phyloP scores from a whole-genome alignment of 257 asterid species.

The Rauvolfia tetraphylla region DNA sequence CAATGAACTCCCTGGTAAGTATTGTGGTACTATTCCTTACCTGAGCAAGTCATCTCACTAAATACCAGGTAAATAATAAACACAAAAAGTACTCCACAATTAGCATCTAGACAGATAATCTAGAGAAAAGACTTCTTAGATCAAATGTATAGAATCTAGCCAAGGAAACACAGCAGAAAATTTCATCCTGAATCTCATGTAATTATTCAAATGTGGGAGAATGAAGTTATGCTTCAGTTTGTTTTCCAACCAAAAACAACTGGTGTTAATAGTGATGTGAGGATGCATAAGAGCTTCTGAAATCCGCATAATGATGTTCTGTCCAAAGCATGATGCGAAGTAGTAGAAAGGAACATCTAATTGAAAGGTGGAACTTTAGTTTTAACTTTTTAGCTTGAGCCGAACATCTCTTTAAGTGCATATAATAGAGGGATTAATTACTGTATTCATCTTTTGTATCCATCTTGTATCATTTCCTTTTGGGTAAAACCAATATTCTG shows the following conservation, averaged over 20 bases:
- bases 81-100: slow-evolving; percentile 23
- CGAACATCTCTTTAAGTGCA: not conserved
- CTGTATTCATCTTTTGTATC: not conserved
- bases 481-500: not conserved
- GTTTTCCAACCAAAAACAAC: not conserved
- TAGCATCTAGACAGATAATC: slow-evolving; percentile 5
- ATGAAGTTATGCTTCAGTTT: not conserved
- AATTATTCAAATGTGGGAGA: not conserved
- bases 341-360: not conserved
- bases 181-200: not conserved
- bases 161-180: not conserved
- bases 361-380: not conserved
- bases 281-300: not conserved
- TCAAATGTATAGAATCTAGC: not conserved
- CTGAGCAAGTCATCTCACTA: slow-evolving; percentile 83
- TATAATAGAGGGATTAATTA: not conserved
- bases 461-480: not conserved
- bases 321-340: not conserved
- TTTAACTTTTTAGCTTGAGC: not conserved
- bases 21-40: slow-evolving; percentile 91
- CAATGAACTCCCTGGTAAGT: slow-evolving; percentile 87
- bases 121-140: not conserved
- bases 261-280: not conserved
- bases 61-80: slow-evolving; percentile 56
- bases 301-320: not conserved